Evolutionary conservation across 805 yeast genomes (phyloP), one percentile per base, ranked within the genome.

Genomic region (fission yeast (Schizosaccharomyces pombe)): DNA sequence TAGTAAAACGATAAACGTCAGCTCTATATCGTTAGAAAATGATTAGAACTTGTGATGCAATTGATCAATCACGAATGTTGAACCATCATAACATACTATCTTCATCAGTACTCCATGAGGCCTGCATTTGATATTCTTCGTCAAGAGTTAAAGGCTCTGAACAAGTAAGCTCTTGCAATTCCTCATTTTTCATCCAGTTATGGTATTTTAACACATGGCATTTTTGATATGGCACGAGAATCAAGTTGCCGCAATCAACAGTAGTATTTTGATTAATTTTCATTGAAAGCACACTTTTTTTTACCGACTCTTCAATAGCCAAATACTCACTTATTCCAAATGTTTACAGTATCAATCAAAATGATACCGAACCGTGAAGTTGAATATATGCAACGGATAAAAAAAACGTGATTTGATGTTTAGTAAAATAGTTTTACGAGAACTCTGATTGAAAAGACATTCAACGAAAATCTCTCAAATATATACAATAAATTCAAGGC

Each of bases 71-170:
- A n/a, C n/a, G n/a, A n/a, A n/a, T n/a, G n/a, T 40, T 12, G 16
- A n/a, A 32, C 3, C 39, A 11, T 5, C 16, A 4, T 5, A 12
- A 49, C 53, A 16, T 49, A 49, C 53, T 49, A n/a, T 49, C 53
- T 11, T 32, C 53, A 29, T 49, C 53, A 19, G 28, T 37, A 19
- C 31, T 16, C 53, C 53, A 49, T 11, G 34, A 30, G 12, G 22
- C 8, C 32, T 49, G 53, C 53, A 49, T 49, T 32, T 49, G 24
- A 29, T 26, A 49, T 30, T 49, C 53, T 22, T 49, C 53, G 22
- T 49, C 39, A 19, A 30, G 11, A 14, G 34, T 30, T 11, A 49
- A 49, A 8, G 53, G 39, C 24, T 49, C 53, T 16, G 53, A 49
- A 19, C 39, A 30, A 6, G 53, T 49, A 14, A 32, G 19, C 22